A percentile compares a stretch with the other conserved stretches of the same genome.
phyloP scores from a whole-genome alignment of 2,329 filamentous ascomycete species.

The Colletotrichum coccodes region DNA sequence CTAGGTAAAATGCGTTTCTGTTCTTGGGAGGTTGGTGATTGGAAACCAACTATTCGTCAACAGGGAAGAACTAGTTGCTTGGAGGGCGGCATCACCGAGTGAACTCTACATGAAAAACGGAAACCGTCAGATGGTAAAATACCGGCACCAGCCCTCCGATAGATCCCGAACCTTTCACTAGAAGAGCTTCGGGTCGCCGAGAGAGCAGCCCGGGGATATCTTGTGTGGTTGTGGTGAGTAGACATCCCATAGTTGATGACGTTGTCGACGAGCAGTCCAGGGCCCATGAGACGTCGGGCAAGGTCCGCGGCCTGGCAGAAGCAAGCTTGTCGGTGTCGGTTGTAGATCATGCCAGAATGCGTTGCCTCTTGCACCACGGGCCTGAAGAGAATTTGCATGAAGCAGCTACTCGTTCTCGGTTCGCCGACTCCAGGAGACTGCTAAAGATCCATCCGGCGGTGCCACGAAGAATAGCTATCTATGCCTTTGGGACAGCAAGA shows the following conservation, averaged over 20 bases:
- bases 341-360: slow-evolving; percentile 10
- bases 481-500: not conserved
- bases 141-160: slow-evolving; percentile 3
- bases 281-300: slow-evolving; percentile 18
- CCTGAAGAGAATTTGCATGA: slow-evolving; percentile 2
- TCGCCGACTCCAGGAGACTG: not conserved
- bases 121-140: slow-evolving; percentile 1
- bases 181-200: not conserved
- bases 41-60: no score
- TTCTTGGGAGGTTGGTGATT: not conserved
- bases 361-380: slow-evolving; percentile 5
- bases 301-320: slow-evolving; percentile 4
- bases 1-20: not conserved
- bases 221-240: slow-evolving; percentile 2
- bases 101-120: not conserved
- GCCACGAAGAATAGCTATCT: not conserved
- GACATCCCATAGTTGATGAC: not conserved
- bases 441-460: not conserved
- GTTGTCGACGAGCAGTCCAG: not conserved
- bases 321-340: slow-evolving; percentile 5
- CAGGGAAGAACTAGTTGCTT: not conserved
- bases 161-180: not conserved
- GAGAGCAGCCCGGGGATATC: not conserved
- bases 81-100: not conserved
- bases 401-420: slow-evolving; percentile 2